Conservation (phyloP, 768 basidiomycete genomes). For the Tylopilus sp. region DNA sequence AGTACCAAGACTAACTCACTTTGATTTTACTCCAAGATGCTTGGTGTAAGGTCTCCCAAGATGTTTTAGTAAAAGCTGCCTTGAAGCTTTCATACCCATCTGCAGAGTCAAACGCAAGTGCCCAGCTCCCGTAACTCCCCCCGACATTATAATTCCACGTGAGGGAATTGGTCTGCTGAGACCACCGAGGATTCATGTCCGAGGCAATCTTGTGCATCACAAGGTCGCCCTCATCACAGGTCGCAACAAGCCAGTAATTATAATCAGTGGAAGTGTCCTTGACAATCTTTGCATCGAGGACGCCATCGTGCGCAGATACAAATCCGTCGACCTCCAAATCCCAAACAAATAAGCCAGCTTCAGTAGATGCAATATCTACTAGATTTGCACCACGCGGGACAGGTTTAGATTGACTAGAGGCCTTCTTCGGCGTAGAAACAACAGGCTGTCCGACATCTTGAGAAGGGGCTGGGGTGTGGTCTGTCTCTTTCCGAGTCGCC, state of each 20-base stretch:
- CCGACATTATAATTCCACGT: conserved; percentile 82
- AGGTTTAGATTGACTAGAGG: conserved; percentile 14
- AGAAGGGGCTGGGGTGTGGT: conserved; percentile 1
- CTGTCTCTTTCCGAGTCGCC: conserved; percentile 5
- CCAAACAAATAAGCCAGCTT: conserved; percentile 65
- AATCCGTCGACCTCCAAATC: conserved; percentile 48
- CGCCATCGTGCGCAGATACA: conserved; percentile 41
- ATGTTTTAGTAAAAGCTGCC: conserved; percentile 57
- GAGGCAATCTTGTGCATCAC: conserved; percentile 62
- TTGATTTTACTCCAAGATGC: conserved; percentile 78
- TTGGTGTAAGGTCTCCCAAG: conserved; percentile 81
- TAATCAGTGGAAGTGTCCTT: conserved; percentile 43
- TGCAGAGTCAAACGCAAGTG: conserved; percentile 60
- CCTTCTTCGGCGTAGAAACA: conserved; percentile 14
- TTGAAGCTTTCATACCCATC: conserved; percentile 61
- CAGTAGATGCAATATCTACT: conserved; percentile 34
- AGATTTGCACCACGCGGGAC: conserved; percentile 18
- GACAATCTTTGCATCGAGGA: conserved; percentile 53
- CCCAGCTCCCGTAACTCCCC: conserved; percentile 73
- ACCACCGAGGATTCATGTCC: conserved; percentile 72
- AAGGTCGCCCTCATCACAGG: conserved; percentile 44
- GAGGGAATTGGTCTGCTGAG: conserved; percentile 60
- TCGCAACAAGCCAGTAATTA: conserved; percentile 58
- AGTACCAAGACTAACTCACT: conserved; percentile 37
- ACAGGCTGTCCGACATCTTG: conserved; percentile 10